Evolutionary conservation across 1,284 basidiomycete species (phyloP), one percentile per base, ranked within the genome.

Genomic region (Leccinum cinnamomeum): DNA sequence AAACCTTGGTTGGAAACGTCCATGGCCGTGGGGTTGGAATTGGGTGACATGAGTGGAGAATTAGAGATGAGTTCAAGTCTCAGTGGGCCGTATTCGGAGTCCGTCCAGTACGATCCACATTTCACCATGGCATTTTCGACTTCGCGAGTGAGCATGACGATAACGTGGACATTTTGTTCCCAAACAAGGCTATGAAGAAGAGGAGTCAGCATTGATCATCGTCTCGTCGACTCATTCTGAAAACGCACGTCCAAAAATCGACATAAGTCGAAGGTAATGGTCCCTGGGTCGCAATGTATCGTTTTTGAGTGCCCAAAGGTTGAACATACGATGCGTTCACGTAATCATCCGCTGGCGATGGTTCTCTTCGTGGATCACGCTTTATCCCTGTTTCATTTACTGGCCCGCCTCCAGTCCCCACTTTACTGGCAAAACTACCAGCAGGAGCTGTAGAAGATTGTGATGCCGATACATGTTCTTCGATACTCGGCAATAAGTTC

Each of bases 241-340:
- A 12, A 16, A 86, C 91, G 80, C 72, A 94, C 97, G 90, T 92
- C 97, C 97, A 99, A 70, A 99, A 99, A 72, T 98, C 95, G 7
- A 82, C 80, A 74, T 90, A 97, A 0, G 97, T 98, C 23, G 91
- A 86, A 7, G 92, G 91, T 33, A 99, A 78, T 2, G 97, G 97
- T 1, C 97, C 97, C 76, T 99, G 97, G 1, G 97, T 98, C 1
- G 96, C 97, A 66, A 99, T 98, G 73, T 97, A 98, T 44, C 88
- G 84, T 72, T 87, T 84, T 30, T 77, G 81, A 1, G 94, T 95
- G 2, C 91, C 89, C 56, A 91, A 78, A 2, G 94, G 94, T 75
- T 95, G 94, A 20, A 96, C 88, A 68, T 89, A 92, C 39, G 92
- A 95, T 2, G 95, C 95, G 72, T 98, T 97, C 76, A 97, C 90